phyloP scores from a whole-genome alignment of 495 filamentous ascomycete genomes.

The Cercophora scortea region DNA sequence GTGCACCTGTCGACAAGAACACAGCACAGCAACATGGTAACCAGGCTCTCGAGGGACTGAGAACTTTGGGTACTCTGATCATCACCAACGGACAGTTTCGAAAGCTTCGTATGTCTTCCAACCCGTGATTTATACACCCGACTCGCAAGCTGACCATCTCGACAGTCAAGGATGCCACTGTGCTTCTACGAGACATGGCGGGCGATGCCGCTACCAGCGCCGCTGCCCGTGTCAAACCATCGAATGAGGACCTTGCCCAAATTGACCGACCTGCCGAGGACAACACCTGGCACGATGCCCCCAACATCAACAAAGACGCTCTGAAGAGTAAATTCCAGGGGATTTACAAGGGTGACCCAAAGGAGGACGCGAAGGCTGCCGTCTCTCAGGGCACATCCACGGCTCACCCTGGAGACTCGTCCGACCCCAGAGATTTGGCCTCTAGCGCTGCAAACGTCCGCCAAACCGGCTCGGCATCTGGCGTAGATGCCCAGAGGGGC shows the following conservation, averaged over 20 bases:
- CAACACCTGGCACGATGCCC: constrained; percentile 89
- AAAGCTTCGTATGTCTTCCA: constrained; percentile 65
- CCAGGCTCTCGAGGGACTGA: constrained; percentile 74
- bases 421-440: constrained; percentile 16
- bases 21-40: constrained; percentile 73
- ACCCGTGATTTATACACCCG: constrained; percentile 9
- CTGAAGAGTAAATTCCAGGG: constrained; percentile 59
- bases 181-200: constrained; percentile 80
- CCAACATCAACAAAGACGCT: constrained; percentile 63
- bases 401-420: constrained; percentile 20
- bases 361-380: constrained; percentile 45
- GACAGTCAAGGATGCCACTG: constrained; percentile 76
- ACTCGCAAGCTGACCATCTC: constrained; percentile 40
- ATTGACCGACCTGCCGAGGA: constrained; percentile 80
- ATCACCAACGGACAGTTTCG: constrained; percentile 96
- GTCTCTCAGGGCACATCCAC: constrained; percentile 15
- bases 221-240: constrained; percentile 70
- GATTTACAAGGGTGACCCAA: constrained; percentile 44
- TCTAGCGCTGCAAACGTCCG: constrained; percentile 17
- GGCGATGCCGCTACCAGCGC: constrained; percentile 81
- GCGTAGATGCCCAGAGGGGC: constrained; percentile 49
- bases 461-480: constrained; percentile 27
- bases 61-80: constrained; percentile 79
- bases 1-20: constrained; percentile 63
- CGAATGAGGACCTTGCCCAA: constrained; percentile 64